These are phyloP conservation scores for Jaltomata sinuosa DNA, from an alignment of 257 asterid genomes.

Conservation along the genomic window DNA sequence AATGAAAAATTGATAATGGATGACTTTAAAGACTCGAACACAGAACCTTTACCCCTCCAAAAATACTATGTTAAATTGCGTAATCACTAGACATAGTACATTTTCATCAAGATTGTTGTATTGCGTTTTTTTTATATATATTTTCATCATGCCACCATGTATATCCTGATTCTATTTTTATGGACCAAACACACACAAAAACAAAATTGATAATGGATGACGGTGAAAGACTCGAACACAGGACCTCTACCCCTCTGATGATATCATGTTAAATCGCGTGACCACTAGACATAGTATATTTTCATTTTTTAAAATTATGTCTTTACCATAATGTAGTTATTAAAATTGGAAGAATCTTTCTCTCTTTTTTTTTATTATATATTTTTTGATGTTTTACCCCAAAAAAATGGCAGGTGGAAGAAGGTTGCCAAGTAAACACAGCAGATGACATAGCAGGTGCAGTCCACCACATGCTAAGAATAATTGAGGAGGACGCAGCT, in stretches of 20 bases:
- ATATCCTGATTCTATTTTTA: too few relatives aligned
- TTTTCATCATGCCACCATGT: too few relatives aligned
- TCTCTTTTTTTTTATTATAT: not conserved
- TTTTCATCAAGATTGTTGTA: too few relatives aligned
- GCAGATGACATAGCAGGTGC: slow-evolving; percentile 91
- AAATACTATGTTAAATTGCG: too few relatives aligned
- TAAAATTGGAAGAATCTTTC: not conserved
- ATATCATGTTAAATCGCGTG: not conserved
- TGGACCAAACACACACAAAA: not conserved
- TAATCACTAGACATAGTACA: too few relatives aligned
- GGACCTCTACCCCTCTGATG: not conserved
- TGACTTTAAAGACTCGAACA: not conserved
- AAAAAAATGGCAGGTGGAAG: slow-evolving; percentile 63
- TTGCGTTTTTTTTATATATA: too few relatives aligned
- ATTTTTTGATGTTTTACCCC: not conserved
- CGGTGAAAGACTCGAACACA: not conserved
- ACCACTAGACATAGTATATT: not conserved
- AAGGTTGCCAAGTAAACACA: slow-evolving; percentile 81
- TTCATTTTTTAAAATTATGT: not conserved
- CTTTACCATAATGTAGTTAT: too few relatives aligned
- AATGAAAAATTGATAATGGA: not conserved
- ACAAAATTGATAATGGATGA: not conserved
- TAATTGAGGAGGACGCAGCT: slow-evolving; percentile 76
- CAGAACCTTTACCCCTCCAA: not conserved
- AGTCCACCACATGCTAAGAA: slow-evolving; percentile 88